phyloP scores from a whole-genome alignment of 495 filamentous ascomycete species.

The Chlorociboria aeruginascens region DNA sequence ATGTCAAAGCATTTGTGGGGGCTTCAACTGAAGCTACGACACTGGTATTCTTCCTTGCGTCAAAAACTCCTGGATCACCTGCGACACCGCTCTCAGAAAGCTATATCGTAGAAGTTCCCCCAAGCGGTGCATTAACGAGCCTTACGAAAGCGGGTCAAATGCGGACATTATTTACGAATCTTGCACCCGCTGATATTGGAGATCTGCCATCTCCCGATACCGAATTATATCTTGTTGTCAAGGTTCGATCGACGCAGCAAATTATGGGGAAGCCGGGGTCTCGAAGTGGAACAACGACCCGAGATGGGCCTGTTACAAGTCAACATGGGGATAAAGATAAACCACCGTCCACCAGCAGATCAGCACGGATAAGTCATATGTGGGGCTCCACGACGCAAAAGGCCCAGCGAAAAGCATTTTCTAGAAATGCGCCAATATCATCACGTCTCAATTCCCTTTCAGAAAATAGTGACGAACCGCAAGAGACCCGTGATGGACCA shows the following conservation, averaged over 20 bases:
- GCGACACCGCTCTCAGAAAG: conserved; percentile 67
- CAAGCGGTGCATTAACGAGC: conserved; percentile 52
- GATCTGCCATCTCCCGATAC: conserved; percentile 53
- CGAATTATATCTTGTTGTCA: conserved; percentile 75
- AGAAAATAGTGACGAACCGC: conserved; percentile 33
- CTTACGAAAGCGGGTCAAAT: conserved; percentile 49
- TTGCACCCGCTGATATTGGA: conserved; percentile 72
- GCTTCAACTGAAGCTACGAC: conserved; percentile 59
- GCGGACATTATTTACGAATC: conserved; percentile 78
- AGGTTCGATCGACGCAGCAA: conserved; percentile 54
- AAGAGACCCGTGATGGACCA: conserved; percentile 15
- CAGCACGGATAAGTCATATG: conserved; percentile 73
- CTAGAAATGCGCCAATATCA: conserved; percentile 25
- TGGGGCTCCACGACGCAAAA: conserved; percentile 43
- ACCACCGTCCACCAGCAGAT: conserved; percentile 25
- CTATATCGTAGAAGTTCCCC: conserved; percentile 67
- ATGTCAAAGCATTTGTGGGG: conserved; percentile 68
- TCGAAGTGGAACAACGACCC: conserved; percentile 1
- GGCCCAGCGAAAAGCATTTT: conserved; percentile 34
- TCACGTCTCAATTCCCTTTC: conserved; percentile 35
- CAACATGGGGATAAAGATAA: conserved; percentile 3
- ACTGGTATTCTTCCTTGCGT: conserved; percentile 68
- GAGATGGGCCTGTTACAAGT: conserved; percentile 1
- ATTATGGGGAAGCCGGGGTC: conserved; percentile 33
- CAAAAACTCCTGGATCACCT: conserved; percentile 46